These are phyloP conservation scores for Apostasia ramifera DNA, from an alignment of 106 monocot genomes.

Conservation along the genomic window DNA sequence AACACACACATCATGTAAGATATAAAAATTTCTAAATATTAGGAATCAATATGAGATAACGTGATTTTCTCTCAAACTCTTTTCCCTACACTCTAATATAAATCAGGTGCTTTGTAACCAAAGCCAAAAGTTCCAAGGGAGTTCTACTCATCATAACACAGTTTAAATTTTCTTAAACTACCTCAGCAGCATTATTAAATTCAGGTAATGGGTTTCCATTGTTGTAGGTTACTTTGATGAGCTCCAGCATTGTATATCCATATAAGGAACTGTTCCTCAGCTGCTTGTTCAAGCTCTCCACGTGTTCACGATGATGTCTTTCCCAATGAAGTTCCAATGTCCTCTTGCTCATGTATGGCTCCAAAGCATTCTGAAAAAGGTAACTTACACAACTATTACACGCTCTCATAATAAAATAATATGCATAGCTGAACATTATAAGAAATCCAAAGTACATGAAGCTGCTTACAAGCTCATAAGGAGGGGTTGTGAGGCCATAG, in stretches of 20 bases:
- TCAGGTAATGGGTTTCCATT: conserved; percentile 95
- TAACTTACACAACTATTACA: neutral
- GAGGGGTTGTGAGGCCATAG: conserved; percentile 86
- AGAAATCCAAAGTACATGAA: neutral
- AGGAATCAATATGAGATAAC: no score
- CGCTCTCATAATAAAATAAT: neutral
- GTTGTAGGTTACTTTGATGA: conserved; percentile 78
- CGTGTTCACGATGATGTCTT: conserved; percentile 62
- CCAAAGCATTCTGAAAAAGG: conserved; percentile 67
- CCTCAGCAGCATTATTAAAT: conserved; percentile 88
- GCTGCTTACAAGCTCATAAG: conserved; percentile 80
- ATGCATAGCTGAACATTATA: neutral
- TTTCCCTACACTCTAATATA: no score
- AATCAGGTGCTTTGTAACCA: no score
- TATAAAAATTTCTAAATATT: no score
- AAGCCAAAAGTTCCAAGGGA: no score
- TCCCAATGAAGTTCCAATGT: conserved; percentile 91
- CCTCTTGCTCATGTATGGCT: conserved; percentile 89
- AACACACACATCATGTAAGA: no score
- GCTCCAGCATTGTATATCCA: conserved; percentile 81
- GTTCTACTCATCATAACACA: no score
- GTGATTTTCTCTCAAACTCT: no score
- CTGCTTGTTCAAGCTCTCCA: conserved; percentile 83
- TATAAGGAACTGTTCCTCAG: conserved; percentile 64
- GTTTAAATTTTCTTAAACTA: conserved; percentile 2